Evolutionary conservation across 768 basidiomycete species (phyloP), one percentile per base, ranked within the genome.

Genomic region (Agaricus blazei): DNA sequence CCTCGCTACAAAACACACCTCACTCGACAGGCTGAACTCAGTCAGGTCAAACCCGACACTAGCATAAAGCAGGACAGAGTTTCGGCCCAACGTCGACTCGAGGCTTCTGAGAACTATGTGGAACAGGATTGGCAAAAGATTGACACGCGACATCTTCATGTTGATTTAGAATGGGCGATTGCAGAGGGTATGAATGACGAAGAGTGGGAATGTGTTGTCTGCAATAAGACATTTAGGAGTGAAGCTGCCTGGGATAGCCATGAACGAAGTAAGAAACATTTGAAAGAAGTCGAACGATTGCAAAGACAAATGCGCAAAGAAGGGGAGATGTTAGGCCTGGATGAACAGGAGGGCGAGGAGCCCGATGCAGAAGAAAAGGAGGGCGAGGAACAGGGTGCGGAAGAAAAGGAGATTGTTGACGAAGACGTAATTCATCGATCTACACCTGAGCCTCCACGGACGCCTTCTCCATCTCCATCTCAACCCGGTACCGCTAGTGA

Each of bases 191-290:
- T 82, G 28, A 81, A 86, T 56, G 70, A 79, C 4, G 89, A 93
- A 62, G 89, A 90, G 65, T 93, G 88, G 86, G 94, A 96, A 67
- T 99, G 97, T 64, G 87, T 98, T n/a, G 95, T 86, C 7, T 99
- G 97, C 63, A 77, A 81, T 28, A 98, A 97, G 73, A 77, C 80
- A 0, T 98, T 98, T 66, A 75, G 87, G 64, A 93, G 87, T 60
- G 94, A 98, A 62, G 90, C 92, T 0, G 91, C 93, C 4, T 99
- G 95, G 95, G 78, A 86, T 62, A 98, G 93, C 67, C 97, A 98
- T 60, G 97, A 98, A 68, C 77, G 94, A 60, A 97, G 94, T 68
- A 89, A 89, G 71, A 97, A 93, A 69, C 97, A 99, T 64, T 66
- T 90, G 66, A 91, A 88, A 68, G 90, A 93, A 59, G 83, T 98